These are phyloP conservation scores for Botrytis deweyae DNA, from an alignment of 2,329 filamentous ascomycete genomes.

Conservation along the genomic window DNA sequence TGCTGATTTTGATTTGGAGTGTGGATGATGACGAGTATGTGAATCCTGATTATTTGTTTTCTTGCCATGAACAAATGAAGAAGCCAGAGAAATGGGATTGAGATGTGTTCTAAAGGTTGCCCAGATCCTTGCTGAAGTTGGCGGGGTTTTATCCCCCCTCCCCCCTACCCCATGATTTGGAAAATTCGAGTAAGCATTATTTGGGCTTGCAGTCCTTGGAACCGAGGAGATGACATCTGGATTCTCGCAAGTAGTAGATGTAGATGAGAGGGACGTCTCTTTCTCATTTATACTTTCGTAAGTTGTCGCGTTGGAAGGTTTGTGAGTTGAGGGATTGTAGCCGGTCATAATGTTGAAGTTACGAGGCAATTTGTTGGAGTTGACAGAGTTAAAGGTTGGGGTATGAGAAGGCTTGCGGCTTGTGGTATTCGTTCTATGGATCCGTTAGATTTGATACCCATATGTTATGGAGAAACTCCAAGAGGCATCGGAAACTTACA, in stretches of 20 bases:
- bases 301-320: neutral
- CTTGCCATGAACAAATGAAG: neutral
- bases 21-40: neutral
- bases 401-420: neutral
- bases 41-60: neutral
- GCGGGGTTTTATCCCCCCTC: fast-evolving
- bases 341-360: neutral
- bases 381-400: neutral
- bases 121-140: neutral
- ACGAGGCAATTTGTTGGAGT: neutral
- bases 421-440: neutral
- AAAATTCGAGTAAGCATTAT: neutral
- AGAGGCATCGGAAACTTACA: neutral
- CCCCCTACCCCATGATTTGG: neutral
- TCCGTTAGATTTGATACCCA: neutral
- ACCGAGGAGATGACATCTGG: neutral
- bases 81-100: neutral
- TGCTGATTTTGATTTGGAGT: neutral
- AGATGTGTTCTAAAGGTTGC: neutral
- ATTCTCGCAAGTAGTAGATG: neutral
- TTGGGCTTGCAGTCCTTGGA: neutral
- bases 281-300: neutral
- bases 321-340: neutral
- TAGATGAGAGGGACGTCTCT: neutral
- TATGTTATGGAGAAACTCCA: neutral